phyloP scores from a whole-genome alignment of 2,329 filamentous ascomycete species.

The Aspergillus texensis region DNA sequence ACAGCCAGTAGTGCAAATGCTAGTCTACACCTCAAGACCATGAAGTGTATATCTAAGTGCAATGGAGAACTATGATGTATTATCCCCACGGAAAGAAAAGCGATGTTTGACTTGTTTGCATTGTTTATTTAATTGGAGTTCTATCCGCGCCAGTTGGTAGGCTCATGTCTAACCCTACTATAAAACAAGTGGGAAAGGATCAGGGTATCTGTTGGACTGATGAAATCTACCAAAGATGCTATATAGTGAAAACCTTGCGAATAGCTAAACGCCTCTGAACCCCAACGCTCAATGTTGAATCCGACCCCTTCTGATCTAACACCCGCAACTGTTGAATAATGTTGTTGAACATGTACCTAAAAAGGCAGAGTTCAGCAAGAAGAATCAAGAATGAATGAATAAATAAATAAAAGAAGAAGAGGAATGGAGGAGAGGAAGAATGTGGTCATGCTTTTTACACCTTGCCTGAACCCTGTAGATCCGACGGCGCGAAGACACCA shows the following conservation, averaged over 20 bases:
- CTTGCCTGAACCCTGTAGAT: constrained; percentile 12
- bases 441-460: constrained; percentile 11
- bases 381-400: neutral
- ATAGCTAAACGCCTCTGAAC: neutral
- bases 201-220: constrained; percentile 2
- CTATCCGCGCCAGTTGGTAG: too few species aligned
- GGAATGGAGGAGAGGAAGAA: neutral
- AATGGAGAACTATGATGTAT: neutral
- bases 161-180: neutral
- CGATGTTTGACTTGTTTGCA: constrained; percentile 36
- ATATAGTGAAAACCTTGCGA: neutral
- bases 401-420: neutral
- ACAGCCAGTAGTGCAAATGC: neutral
- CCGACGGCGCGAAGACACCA: constrained; percentile 41
- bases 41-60: neutral
- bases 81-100: constrained; percentile 17
- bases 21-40: neutral
- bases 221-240: neutral
- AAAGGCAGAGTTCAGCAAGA: neutral
- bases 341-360: constrained; percentile 15
- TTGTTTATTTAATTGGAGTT: neutral
- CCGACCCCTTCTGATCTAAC: constrained; percentile 17
- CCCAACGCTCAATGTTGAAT: constrained; percentile 37
- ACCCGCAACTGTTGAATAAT: constrained; percentile 32
- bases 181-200: neutral